These are phyloP conservation scores for Sporothrix phasma DNA, from an alignment of 2,329 filamentous ascomycete species.

Conservation along the genomic window DNA sequence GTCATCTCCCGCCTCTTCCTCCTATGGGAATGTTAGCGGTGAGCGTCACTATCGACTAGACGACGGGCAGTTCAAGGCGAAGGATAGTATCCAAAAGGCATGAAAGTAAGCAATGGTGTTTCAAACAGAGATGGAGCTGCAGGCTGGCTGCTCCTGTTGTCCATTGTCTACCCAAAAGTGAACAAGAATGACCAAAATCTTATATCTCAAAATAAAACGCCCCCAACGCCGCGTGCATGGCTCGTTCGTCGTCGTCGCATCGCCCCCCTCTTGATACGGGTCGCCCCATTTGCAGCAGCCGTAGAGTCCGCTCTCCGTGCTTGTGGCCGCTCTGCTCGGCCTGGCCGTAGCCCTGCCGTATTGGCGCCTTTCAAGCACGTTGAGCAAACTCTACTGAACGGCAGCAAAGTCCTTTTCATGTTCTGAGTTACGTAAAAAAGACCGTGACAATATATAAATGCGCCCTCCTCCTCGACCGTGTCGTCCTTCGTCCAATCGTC, in stretches of 20 bases:
- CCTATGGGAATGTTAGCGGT: background rate
- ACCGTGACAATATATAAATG: background rate
- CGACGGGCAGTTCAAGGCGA: background rate
- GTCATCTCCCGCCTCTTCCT: background rate
- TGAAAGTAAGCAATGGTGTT: background rate
- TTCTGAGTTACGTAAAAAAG: background rate
- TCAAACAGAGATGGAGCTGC: background rate
- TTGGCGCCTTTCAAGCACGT: background rate
- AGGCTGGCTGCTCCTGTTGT: background rate
- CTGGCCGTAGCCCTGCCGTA: background rate
- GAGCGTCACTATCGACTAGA: background rate
- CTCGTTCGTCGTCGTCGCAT: background rate
- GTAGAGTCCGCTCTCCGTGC: background rate
- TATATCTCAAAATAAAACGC: background rate
- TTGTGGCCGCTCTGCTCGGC: background rate
- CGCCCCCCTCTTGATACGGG: background rate
- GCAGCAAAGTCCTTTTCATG: slow-evolving; percentile 1
- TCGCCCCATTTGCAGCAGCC: background rate
- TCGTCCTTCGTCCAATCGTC: background rate
- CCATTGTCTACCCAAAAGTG: background rate
- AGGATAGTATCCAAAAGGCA: background rate
- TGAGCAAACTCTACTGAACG: background rate
- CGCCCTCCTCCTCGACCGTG: background rate
- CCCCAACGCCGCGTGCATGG: background rate
- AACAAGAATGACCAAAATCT: background rate